Evolutionary conservation across 1,284 basidiomycete genomes (phyloP).

Genomic region (Anthracocystis setariae): DNA sequence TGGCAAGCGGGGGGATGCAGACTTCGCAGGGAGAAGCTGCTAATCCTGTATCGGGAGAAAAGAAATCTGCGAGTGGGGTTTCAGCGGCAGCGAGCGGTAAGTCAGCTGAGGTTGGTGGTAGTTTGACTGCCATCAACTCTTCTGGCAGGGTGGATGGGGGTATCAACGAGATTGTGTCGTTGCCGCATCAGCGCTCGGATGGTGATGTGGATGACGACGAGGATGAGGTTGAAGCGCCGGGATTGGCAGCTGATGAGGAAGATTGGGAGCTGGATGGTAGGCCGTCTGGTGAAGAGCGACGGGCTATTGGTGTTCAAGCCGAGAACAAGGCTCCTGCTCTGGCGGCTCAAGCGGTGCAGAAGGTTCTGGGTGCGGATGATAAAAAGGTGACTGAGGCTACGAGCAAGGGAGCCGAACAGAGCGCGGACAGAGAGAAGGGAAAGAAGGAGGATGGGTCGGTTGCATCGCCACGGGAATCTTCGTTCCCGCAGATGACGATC

Average conservation of each 20-base stretch:
- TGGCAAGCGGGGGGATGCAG: slow-evolving; percentile 51
- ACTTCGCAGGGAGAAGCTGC: slow-evolving; percentile 48
- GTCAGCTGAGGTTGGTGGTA: slow-evolving; percentile 14
- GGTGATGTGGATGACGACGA: slow-evolving; percentile 40
- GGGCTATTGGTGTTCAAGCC: slow-evolving; percentile 12
- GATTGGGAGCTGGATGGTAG: slow-evolving; percentile 50
- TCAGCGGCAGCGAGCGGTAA: slow-evolving; percentile 8
- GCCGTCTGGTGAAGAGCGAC: slow-evolving; percentile 26
- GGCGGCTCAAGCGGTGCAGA: slow-evolving; percentile 26
- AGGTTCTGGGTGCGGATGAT: slow-evolving; percentile 40
- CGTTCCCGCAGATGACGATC: slow-evolving; percentile 53
- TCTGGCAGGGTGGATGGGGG: slow-evolving; percentile 32
- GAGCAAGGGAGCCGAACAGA: slow-evolving; percentile 16
- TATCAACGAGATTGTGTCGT: slow-evolving; percentile 40
- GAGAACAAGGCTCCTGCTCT: slow-evolving; percentile 22
- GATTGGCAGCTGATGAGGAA: slow-evolving; percentile 33
- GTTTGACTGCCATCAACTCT: slow-evolving; percentile 24
- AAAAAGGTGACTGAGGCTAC: slow-evolving; percentile 33
- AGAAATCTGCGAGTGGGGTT: slow-evolving; percentile 2
- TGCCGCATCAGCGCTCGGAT: slow-evolving; percentile 34
- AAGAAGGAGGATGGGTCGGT: slow-evolving; percentile 5
- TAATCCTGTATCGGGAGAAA: slow-evolving; percentile 47
- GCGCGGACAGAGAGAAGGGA: slow-evolving; percentile 10
- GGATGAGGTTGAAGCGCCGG: slow-evolving; percentile 23
- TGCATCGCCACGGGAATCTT: slow-evolving; percentile 12